A percentile compares a stretch with the other conserved stretches of the same genome.
Evolutionary conservation across 148 eudicot species (phyloP).

Genomic region (Polygonum maritimum): DNA sequence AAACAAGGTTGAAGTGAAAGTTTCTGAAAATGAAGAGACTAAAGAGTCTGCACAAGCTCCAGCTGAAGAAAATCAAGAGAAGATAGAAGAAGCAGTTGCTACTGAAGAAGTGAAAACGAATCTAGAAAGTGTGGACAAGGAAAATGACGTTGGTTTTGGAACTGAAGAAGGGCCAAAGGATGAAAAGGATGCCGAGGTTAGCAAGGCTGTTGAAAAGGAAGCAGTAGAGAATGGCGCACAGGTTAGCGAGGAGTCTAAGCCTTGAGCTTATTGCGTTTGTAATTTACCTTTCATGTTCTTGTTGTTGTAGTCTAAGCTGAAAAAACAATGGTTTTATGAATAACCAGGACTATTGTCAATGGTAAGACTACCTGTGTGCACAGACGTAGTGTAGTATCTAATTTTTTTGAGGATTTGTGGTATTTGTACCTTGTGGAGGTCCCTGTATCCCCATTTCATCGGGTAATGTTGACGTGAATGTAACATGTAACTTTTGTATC

Average conservation of each 20-base stretch:
- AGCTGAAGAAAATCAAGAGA: neutral
- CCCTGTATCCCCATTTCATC: neutral
- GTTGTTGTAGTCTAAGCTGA: neutral
- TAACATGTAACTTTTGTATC: neutral
- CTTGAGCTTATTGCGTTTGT: neutral
- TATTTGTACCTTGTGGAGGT: conserved; percentile 2
- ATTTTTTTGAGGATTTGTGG: neutral
- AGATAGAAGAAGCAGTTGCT: neutral
- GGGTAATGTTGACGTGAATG: neutral
- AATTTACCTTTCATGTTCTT: neutral
- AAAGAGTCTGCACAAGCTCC: neutral
- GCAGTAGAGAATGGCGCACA: neutral
- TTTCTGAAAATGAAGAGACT: neutral
- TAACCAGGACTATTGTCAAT: neutral
- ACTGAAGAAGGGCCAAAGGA: neutral
- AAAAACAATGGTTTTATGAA: neutral
- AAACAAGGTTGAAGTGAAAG: neutral
- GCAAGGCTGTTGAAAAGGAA: neutral
- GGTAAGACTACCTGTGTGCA: conserved; percentile 1
- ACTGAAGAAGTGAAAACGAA: conserved; percentile 1
- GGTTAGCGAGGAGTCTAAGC: neutral
- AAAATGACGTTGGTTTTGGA: neutral
- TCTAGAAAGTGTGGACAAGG: neutral
- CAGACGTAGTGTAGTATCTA: neutral
- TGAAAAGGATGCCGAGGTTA: neutral